These are phyloP conservation scores for Talaromyces atroroseus DNA, from an alignment of 2,329 filamentous ascomycete genomes.

Conservation along the genomic window DNA sequence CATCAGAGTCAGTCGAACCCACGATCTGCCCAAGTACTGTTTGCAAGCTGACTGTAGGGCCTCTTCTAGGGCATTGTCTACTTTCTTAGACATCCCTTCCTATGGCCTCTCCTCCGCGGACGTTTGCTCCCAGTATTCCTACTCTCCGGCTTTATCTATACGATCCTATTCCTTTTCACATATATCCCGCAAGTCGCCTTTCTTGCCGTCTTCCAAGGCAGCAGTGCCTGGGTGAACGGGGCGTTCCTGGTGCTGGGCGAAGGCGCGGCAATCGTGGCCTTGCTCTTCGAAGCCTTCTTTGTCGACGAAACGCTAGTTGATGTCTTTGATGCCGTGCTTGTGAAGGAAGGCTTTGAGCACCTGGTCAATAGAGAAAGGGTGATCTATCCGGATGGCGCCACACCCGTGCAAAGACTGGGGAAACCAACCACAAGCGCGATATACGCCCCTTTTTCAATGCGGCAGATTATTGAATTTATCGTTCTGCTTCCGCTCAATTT, in stretches of 20 bases:
- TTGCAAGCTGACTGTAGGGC: constrained; percentile 5
- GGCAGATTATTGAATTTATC: constrained; percentile 84
- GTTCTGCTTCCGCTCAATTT: constrained; percentile 78
- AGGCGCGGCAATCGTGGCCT: constrained; percentile 55
- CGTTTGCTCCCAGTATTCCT: constrained; percentile 75
- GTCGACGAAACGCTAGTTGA: constrained; percentile 74
- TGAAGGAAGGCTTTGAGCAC: constrained; percentile 65
- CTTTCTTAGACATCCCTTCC: constrained; percentile 69
- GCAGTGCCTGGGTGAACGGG: constrained; percentile 83
- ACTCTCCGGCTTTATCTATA: constrained; percentile 75
- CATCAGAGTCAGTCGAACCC: constrained; percentile 35
- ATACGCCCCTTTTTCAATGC: constrained; percentile 82
- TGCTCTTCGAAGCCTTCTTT: constrained; percentile 74
- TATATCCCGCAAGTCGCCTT: constrained; percentile 88
- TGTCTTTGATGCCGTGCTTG: constrained; percentile 78
- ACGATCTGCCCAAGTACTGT: not conserved
- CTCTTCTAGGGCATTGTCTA: constrained; percentile 69
- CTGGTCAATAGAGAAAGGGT: constrained; percentile 64
- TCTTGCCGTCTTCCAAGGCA: constrained; percentile 79
- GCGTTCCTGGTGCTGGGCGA: constrained; percentile 74
- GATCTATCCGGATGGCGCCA: constrained; percentile 61
- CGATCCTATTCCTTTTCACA: constrained; percentile 79
- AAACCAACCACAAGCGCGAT: constrained; percentile 70
- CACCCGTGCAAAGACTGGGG: constrained; percentile 73
- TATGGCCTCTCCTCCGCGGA: constrained; percentile 73